Evolutionary conservation across 306 rosid genomes (phyloP).

Genomic region (Ammopiptanthus mongolicus): DNA sequence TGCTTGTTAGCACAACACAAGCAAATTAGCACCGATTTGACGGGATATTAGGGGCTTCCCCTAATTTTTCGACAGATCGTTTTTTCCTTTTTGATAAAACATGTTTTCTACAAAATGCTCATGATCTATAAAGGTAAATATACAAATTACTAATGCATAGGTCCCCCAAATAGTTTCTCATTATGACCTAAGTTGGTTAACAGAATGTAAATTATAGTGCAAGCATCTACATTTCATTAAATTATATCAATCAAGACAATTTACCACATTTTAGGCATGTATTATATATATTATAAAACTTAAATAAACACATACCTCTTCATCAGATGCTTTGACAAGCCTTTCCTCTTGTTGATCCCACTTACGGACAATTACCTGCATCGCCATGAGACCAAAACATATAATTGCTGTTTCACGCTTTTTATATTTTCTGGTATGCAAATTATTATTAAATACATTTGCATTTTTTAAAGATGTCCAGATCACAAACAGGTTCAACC

Average conservation of each 20-base stretch:
- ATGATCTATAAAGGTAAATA: background rate
- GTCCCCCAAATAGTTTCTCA: constrained; percentile 1
- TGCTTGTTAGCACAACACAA: background rate
- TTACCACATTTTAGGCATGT: background rate
- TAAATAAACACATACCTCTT: constrained; percentile 55
- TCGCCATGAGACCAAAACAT: constrained; percentile 18
- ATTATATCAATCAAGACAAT: background rate
- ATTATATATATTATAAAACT: background rate
- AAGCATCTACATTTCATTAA: background rate
- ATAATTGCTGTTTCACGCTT: background rate
- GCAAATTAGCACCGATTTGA: background rate
- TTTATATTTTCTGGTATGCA: background rate
- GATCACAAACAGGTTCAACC: background rate
- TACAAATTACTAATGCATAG: background rate
- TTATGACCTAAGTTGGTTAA: background rate
- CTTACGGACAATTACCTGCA: constrained; percentile 69
- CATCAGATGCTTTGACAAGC: constrained; percentile 56
- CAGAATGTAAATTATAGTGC: background rate
- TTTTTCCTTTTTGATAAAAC: background rate
- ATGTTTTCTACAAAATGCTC: constrained; percentile 2
- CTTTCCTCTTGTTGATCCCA: constrained; percentile 75
- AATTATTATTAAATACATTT: background rate
- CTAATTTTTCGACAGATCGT: background rate
- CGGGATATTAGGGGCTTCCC: background rate
- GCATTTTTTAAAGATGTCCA: background rate